Percentiles rank a stretch among this genome's conserved stretches.
Conservation (phyloP, 2,329 filamentous ascomycete species). For the Trichoderma koningii region DNA sequence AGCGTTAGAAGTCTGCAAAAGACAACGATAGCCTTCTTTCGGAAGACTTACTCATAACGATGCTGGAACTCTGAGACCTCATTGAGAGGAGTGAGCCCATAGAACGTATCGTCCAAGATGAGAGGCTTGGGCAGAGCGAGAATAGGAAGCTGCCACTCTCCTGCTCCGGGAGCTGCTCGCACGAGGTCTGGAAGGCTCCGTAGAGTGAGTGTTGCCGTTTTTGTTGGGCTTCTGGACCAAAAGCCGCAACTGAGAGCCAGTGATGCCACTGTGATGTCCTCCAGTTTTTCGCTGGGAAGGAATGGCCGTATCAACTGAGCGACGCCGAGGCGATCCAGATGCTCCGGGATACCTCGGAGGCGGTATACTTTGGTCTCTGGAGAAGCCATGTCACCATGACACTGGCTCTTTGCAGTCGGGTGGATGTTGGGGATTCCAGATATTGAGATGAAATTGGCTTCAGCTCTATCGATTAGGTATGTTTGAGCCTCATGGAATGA, state of each 20-base stretch:
- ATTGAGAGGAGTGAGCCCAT: conserved; percentile 18
- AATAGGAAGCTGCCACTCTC: not conserved
- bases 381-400: not conserved
- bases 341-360: not conserved
- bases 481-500: no score
- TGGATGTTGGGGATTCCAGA: no score
- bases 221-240: not conserved
- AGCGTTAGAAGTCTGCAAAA: no score
- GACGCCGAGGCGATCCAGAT: conserved; percentile 1
- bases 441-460: no score
- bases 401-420: no score
- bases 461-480: no score
- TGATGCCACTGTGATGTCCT: conserved; percentile 9
- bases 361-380: conserved; percentile 7
- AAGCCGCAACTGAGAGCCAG: not conserved
- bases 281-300: not conserved
- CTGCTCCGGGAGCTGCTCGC: not conserved
- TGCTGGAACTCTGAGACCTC: not conserved
- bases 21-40: not conserved
- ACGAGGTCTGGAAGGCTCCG: not conserved
- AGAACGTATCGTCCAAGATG: conserved; percentile 7
- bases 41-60: not conserved
- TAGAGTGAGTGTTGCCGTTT: conserved; percentile 5
- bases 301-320: not conserved
- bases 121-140: not conserved